These are phyloP conservation scores for Nakazawaea wickerhamii DNA, from an alignment of 805 yeast species.

Conservation along the genomic window DNA sequence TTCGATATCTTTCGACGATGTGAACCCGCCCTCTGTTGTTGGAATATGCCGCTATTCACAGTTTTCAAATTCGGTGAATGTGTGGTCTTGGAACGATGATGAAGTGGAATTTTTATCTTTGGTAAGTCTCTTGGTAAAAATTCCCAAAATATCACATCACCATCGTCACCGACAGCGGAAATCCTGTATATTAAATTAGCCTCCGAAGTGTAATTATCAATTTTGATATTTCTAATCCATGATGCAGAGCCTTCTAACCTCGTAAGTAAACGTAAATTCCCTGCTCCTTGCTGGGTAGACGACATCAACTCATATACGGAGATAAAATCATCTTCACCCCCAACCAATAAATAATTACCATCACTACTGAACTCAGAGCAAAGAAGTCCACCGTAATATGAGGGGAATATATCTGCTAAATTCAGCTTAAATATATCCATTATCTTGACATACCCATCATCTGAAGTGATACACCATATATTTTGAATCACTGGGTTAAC, in stretches of 20 bases:
- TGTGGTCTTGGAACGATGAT: slow-evolving; percentile 11
- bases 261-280: slow-evolving; percentile 22
- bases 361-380: slow-evolving; percentile 45
- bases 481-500: slow-evolving; percentile 36
- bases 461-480: slow-evolving; percentile 47
- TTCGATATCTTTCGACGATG: slow-evolving; percentile 11
- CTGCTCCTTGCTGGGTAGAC: slow-evolving; percentile 13
- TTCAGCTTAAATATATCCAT: slow-evolving; percentile 43
- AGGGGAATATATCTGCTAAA: slow-evolving; percentile 49
- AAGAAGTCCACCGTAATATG: slow-evolving; percentile 61
- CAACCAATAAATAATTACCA: slow-evolving; percentile 41
- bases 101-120: slow-evolving; percentile 23
- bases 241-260: slow-evolving; percentile 44
- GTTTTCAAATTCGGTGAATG: slow-evolving; percentile 1
- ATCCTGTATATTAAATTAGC: slow-evolving; percentile 35
- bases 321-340: slow-evolving; percentile 51
- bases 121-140: slow-evolving; percentile 42
- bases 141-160: slow-evolving; percentile 47
- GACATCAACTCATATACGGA: slow-evolving; percentile 32
- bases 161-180: slow-evolving; percentile 54
- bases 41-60: slow-evolving; percentile 3
- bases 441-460: slow-evolving; percentile 59
- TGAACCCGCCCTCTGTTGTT: background rate
- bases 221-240: slow-evolving; percentile 42
- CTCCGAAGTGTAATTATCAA: slow-evolving; percentile 33